phyloP scores from a whole-genome alignment of 2,329 filamentous ascomycete genomes.

The Ophiostoma triangulosporum region DNA sequence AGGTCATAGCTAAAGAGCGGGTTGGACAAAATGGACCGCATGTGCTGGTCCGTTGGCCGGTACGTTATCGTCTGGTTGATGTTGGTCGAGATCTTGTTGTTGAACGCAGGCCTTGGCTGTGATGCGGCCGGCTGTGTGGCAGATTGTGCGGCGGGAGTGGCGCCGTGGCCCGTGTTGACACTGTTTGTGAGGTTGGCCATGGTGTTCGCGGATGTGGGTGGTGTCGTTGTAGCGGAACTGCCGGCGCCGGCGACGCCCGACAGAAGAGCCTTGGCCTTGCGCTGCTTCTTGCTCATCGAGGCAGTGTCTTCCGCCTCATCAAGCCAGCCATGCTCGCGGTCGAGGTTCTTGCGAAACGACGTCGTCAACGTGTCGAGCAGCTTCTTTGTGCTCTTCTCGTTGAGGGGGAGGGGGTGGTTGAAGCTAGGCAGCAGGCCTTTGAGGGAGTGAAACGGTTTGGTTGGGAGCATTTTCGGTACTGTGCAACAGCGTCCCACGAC shows the following conservation, averaged over 20 bases:
- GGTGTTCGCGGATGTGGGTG: background rate
- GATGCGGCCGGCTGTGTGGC: background rate
- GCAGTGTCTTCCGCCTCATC: constrained; percentile 17
- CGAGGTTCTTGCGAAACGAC: constrained; percentile 45
- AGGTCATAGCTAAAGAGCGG: constrained; percentile 35
- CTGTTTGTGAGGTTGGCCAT: background rate
- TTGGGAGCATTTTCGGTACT: constrained; percentile 20
- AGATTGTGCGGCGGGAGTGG: background rate
- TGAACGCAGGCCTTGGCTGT: background rate
- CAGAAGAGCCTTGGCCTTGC: background rate
- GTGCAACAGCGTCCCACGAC: background rate
- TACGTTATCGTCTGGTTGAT: constrained; percentile 15
- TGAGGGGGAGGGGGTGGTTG: constrained; percentile 40
- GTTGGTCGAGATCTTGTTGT: background rate
- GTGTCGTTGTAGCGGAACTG: background rate
- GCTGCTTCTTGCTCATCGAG: background rate
- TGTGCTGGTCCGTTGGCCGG: constrained; percentile 34
- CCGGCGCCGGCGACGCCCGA: background rate
- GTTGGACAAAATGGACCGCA: constrained; percentile 43
- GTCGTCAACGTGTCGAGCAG: constrained; percentile 42
- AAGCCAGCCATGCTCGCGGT: constrained; percentile 39
- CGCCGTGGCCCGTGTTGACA: too few relatives aligned
- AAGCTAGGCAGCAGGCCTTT: constrained; percentile 30
- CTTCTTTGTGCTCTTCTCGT: constrained; percentile 35
- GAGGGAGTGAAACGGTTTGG: constrained; percentile 25